A percentile compares a stretch with the other conserved stretches of the same genome.
Evolutionary conservation across 108 stramenopile genomes (phyloP).

Genomic region (Cyclotella cryptica): DNA sequence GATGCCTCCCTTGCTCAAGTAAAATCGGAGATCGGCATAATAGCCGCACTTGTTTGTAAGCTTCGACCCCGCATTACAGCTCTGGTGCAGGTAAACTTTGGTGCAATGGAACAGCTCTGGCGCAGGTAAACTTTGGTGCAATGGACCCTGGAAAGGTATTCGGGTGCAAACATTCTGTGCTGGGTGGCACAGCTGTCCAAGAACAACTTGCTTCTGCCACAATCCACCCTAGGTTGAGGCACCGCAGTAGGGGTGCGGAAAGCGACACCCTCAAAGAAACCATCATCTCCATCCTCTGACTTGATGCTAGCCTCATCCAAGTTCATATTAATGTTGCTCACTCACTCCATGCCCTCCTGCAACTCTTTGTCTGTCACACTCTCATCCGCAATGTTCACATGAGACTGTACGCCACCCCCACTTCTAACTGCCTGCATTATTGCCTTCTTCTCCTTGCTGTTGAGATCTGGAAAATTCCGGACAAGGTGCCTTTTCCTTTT

Average conservation of each 20-base stretch:
- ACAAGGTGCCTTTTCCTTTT: not conserved
- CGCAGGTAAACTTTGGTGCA: not conserved
- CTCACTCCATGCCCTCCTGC: constrained; percentile 3
- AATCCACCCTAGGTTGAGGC: not conserved
- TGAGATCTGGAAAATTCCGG: not conserved
- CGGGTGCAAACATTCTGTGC: not conserved
- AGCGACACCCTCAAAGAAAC: not conserved
- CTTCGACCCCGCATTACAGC: not conserved
- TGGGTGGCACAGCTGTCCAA: not conserved
- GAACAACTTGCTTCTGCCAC: not conserved
- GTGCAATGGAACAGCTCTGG: too few species aligned
- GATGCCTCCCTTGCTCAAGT: too few species aligned
- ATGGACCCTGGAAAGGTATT: not conserved
- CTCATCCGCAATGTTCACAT: not conserved
- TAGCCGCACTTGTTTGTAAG: too few species aligned
- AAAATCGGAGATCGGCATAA: too few species aligned
- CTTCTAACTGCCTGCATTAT: not conserved
- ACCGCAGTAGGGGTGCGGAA: not conserved
- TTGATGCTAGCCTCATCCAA: not conserved
- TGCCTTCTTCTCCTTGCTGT: not conserved
- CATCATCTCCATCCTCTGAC: not conserved
- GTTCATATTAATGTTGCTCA: not conserved
- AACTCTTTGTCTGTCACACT: not conserved
- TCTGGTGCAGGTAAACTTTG: too few species aligned
- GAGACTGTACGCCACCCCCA: not conserved